Evolutionary conservation across 2,329 filamentous ascomycete genomes (phyloP), one percentile per base, ranked within the genome.

Genomic region (Hypoxylon sp.): DNA sequence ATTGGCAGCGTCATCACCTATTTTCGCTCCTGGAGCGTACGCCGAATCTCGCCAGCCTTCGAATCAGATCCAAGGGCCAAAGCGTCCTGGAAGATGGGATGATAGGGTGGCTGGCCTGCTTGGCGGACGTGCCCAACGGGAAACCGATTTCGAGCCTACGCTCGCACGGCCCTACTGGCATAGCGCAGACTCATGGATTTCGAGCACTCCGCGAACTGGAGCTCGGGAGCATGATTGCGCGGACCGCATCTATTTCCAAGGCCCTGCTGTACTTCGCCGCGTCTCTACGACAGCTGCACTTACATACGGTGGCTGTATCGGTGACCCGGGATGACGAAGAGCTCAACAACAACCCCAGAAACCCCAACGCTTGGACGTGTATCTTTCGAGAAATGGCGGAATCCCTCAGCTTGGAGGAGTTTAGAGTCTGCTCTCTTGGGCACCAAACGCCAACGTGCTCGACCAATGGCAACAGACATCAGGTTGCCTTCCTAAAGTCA

Each of bases 1-100:
- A 11, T 7, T 69, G 67, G 67, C 62, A 69, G 29, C 50, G 46
- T 2, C 64, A 69, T 17, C 64, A 67, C 26, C 17, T 69, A 15
- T 67, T 67, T 23, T 40, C 43, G 8, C 54, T 69, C 17, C 60
- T 69, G 37, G 63, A 64, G 23, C 43, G 55, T 9, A 62, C 64
- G 9, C 64, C 67, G 3, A 67, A 67, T 27, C 49, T 69, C 1
- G 40, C 45, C n/a, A 54, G 48, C 20, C 58, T 69, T 15, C 52
- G 67, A 15, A 47, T 69, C 2, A 37, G 40, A 26, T 64, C 63
- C 1, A 64, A 62, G 43, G 54, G 63, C 3, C 38, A 48, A 1
- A 64, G 67, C 4, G 61, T 62, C 35, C 15, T 64, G 6, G 48
- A 48, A 24, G 60, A 65, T 8, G 67, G 62, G 1, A 58, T 67